Base-by-base conservation (phyloP, 805 yeast species). In the Nematodospora valgi region DNA sequence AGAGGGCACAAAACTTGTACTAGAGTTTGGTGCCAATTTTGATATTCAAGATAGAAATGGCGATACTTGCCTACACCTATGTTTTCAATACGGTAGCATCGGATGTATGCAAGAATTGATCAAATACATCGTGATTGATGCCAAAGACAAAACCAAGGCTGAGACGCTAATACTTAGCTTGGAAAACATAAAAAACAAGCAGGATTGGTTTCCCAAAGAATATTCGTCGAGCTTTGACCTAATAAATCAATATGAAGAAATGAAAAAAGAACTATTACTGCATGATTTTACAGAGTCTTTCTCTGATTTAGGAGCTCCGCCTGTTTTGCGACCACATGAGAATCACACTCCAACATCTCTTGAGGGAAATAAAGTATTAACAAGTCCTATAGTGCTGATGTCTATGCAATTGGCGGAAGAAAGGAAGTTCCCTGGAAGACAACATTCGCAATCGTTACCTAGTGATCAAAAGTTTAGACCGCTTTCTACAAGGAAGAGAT, bases 1-100 rank as follows among this genome's bases (percentile, higher is more conserved):
- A 17, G 70, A 64, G 34, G 73, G 72, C 2, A 37, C 59, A 27
- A 59, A 54, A 38, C 48, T 67, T 20, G 46, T 66, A 11, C 42
- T 67, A 7, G 72, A 67, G 33, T 64, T 62, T 40, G 72, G 70
- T 4, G 72, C 70, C 8, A 58, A 63, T 31, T 59, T 58, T 56
- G 30, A 38, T 5, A 12, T 43, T 3, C 35, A 43, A 12, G 72
- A 67, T 36, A 34, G 22, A 2, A 45, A 59, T 27, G 68, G 68
- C 3, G 62, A 64, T 41, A 62, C 64, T 23, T 52, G 66, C 27
- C 48, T 67, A 14, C 73, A 67, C 38, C 38, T 63, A 23, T 58
- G 66, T 34, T 62, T 66, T 42, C 64, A 65, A 34, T 56, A 53
- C 41, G 68, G 66, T 17, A 49, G 52, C 27, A 42, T 52, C 24